Evolutionary conservation across 345 rosid genomes (phyloP).

Genomic region (Salix caprea): DNA sequence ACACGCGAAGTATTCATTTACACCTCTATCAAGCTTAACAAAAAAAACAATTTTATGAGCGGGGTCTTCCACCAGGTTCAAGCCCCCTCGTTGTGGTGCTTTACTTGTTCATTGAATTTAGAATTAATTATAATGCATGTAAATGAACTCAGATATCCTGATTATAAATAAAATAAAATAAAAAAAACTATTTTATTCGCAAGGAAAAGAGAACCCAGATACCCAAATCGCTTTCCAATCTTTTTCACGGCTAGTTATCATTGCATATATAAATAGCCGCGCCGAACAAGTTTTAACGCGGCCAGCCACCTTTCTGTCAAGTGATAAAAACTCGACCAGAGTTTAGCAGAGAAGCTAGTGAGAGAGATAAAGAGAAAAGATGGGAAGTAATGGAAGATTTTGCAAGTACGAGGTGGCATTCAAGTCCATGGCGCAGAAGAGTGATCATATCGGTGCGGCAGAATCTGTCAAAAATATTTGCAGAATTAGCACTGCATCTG

Average conservation of each 20-base stretch:
- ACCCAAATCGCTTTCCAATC: too few species aligned
- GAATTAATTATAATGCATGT: too few species aligned
- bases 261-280: not conserved
- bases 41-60: too few species aligned
- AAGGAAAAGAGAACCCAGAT: not conserved
- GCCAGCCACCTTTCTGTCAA: not conserved
- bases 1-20: too few species aligned
- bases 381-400: conserved; percentile 9
- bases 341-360: not conserved
- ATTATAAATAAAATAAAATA: too few species aligned
- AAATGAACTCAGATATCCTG: too few species aligned
- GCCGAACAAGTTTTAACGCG: not conserved
- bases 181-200: too few species aligned
- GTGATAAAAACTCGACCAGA: not conserved
- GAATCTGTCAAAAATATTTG: not conserved
- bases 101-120: too few species aligned
- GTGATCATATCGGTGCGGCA: not conserved
- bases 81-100: too few species aligned
- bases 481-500: not conserved
- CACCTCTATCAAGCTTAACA: too few species aligned
- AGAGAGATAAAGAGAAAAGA: not conserved
- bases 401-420: conserved; percentile 17
- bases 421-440: conserved; percentile 9
- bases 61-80: too few species aligned
- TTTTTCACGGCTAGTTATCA: too few species aligned